Base-by-base conservation (phyloP, 768 basidiomycete genomes). In the Xerocomellus intermedius region DNA sequence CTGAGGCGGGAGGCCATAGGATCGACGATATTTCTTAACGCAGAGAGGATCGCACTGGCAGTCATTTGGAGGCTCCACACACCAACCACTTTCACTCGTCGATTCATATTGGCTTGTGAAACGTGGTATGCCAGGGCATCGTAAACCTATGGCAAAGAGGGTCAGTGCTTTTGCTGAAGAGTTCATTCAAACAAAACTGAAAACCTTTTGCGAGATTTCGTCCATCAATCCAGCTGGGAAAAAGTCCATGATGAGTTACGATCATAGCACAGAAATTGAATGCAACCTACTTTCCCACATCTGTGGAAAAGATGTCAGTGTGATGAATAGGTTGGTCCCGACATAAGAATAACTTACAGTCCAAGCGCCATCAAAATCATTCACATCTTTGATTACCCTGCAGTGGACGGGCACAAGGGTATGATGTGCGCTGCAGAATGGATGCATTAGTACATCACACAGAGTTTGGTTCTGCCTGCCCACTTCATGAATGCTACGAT, bases 401-500 rank as follows among this genome's bases (percentile, higher is more conserved):
- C 94, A 98, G 61, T 87, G 93, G 50, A 98, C 94, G 13, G 97
- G 97, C 2, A 99, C 82, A 63, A 99, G 73, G 1, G 97, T 99
- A 56, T 89, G 85, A 68, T 98, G 96, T 4, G 90, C 87, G 69
- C 96, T 98, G 61, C 24, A 60, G 3, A 51, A 69, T 28, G 21
- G 16, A 32, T 9, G 28, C 19, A 19, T 55, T 13, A 53, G 41
- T 48, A 36, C 37, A 39, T 52, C 7, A 30, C 50, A 46, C 41
- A 28, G 39, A 8, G 22, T 56, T 12, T 10, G 8, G 16, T n/a
- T 9, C 35, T 16, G 36, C 7, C 35, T 8, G 77, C 87, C 56
- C 63, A 95, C 94, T 97, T 97, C 86, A 98, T 95, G 68, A 99
- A 99, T 1, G 94, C 96, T 16, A 98, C 97, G 58, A 99, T 98